Evolutionary conservation across 2,329 filamentous ascomycete genomes (phyloP), one percentile per base, ranked within the genome.

Genomic region (Epichloe aotearoae): DNA sequence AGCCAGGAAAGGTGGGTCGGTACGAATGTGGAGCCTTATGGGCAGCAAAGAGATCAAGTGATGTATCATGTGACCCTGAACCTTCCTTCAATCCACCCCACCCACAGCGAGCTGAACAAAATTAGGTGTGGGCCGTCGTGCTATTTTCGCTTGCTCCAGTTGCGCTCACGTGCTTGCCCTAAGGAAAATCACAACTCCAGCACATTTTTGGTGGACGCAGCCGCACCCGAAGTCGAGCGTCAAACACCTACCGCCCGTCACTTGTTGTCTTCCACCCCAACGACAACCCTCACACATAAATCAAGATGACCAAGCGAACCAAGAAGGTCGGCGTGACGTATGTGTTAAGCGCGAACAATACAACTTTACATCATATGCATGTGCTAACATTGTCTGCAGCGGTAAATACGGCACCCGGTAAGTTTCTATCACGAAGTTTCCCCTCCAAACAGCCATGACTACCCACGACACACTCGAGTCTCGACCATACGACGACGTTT

Each of bases 371-470:
- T 46, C 20, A 11, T 46, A 2, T 8, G 42, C 43, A 54, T 46
- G 47, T 62, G 61, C 61, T 68, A 65, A 69, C 60, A 46, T 43
- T 47, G 19, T 52, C 26, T 51, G 30, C 63, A 70, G 67, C 67
- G 67, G 90, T 77, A 94, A 95, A 84, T 96, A 95, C 78, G 90
- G 90, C 82, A 90, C 86, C 71, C 88, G 89, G 84, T 94, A 86
- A 74, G 84, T 68, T 53, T 49, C 10, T 17, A 14, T 43, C 26
- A 15, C 23, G 43, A 46, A 23, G 12, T 33, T 19, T 30, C n/a
- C 12, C 39, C 39, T 37, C 36, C 19, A 26, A 10, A 36, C 11
- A 14, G 34, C 11, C 46, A 26, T 37, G 26, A 37, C 20, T 38
- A 43, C 5, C 33, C 44, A 50, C 46, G 40, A 46, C 44, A 38